Evolutionary conservation across 2,329 filamentous ascomycete species (phyloP).

Genomic region (Arthroderma sp.): DNA sequence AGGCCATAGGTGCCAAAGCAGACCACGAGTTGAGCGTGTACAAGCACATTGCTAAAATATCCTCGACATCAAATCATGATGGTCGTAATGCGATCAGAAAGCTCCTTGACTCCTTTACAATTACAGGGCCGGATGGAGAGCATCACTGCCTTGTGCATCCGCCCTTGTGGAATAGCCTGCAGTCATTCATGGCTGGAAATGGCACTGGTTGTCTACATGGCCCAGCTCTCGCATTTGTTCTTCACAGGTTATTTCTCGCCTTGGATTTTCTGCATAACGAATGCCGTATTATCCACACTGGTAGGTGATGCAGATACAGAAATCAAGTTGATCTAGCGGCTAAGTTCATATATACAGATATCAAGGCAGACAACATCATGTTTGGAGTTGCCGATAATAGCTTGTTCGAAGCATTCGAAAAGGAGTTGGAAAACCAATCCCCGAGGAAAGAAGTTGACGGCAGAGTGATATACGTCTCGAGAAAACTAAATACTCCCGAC

Average conservation of each 20-base stretch:
- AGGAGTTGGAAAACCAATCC: constrained; percentile 13
- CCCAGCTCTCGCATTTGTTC: constrained; percentile 22
- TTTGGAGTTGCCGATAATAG: constrained; percentile 15
- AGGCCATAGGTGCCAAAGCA: constrained; percentile 15
- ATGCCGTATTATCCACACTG: neutral
- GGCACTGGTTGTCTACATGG: constrained; percentile 24
- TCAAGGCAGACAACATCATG: constrained; percentile 19
- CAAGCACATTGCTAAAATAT: constrained; percentile 19
- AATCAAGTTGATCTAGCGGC: too few relatives aligned
- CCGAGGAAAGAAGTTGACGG: constrained; percentile 13
- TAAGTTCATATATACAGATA: constrained; percentile 9
- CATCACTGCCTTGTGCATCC: constrained; percentile 27
- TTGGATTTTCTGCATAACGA: constrained; percentile 19
- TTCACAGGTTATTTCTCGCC: constrained; percentile 17
- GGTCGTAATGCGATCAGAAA: neutral
- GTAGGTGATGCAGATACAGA: too few relatives aligned
- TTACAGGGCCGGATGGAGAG: constrained; percentile 17
- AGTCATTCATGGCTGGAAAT: constrained; percentile 29
- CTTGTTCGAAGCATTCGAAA: constrained; percentile 16
- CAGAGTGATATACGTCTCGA: constrained; percentile 15
- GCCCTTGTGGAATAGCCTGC: constrained; percentile 32
- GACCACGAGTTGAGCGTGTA: constrained; percentile 32
- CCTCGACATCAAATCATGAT: constrained; percentile 12
- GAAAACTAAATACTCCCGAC: constrained; percentile 13
- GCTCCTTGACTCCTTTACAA: constrained; percentile 24